Conservation (phyloP, 495 filamentous ascomycete genomes). For the Cercophora samala region DNA sequence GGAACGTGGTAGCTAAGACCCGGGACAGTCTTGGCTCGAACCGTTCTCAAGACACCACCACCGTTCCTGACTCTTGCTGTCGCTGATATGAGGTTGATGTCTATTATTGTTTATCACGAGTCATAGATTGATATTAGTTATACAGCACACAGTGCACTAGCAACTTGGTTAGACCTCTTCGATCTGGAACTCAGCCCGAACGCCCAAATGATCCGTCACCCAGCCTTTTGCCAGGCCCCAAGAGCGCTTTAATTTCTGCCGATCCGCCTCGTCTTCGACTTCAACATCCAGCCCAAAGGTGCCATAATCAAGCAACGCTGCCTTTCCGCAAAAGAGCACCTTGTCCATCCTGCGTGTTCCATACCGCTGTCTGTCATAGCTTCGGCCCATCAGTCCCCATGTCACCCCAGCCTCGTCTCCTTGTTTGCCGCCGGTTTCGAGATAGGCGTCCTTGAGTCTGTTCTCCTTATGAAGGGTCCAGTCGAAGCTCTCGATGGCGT, state of each 20-base stretch:
- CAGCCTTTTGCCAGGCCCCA: conserved; percentile 23
- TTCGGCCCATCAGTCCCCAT: conserved; percentile 53
- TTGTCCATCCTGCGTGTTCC: conserved; percentile 54
- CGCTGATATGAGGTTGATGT: neutral
- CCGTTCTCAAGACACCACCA: too few relatives aligned
- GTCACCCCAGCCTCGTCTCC: conserved; percentile 51
- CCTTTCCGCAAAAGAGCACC: conserved; percentile 35
- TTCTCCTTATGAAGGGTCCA: conserved; percentile 43
- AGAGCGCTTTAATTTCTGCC: conserved; percentile 1
- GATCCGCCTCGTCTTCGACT: conserved; percentile 21
- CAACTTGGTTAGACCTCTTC: neutral
- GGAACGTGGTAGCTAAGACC: neutral
- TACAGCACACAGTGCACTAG: neutral
- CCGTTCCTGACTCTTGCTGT: neutral
- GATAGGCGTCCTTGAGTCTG: conserved; percentile 50
- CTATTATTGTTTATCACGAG: neutral
- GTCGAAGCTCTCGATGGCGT: conserved; percentile 55
- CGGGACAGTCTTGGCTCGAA: neutral
- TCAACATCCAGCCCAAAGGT: conserved; percentile 42
- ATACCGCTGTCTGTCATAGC: conserved; percentile 33
- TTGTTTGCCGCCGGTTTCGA: conserved; percentile 49
- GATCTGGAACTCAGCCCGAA: conserved; percentile 22
- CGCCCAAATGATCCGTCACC: conserved; percentile 33
- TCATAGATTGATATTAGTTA: neutral
- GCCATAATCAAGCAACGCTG: conserved; percentile 35